Evolutionary conservation across 2,329 filamentous ascomycete species (phyloP).

Genomic region (Knufia fluminis): DNA sequence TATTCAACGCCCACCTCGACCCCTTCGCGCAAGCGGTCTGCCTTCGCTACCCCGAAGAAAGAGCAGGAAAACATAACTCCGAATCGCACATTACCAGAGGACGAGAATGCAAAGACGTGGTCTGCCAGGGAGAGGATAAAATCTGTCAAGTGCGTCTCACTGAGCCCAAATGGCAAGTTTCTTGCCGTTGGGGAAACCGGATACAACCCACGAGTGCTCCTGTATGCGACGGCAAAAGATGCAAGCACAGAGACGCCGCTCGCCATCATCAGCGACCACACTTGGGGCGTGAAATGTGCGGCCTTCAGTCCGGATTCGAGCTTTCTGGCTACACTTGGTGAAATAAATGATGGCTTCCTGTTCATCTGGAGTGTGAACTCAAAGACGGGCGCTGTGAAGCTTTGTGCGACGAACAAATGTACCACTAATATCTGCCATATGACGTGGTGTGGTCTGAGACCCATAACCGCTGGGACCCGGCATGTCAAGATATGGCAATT

Average conservation of each 20-base stretch:
- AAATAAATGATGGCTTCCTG: conserved; percentile 84
- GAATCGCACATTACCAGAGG: conserved; percentile 48
- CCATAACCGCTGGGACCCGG: conserved; percentile 80
- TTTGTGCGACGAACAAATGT: conserved; percentile 85
- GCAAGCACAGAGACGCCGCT: conserved; percentile 71
- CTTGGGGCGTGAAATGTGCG: conserved; percentile 77
- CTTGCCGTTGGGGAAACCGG: conserved; percentile 92
- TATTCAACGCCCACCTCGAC: conserved; percentile 51
- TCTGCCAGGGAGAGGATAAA: conserved; percentile 89
- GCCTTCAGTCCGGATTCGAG: conserved; percentile 82
- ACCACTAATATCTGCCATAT: conserved; percentile 79
- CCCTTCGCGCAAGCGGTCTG: conserved; percentile 49
- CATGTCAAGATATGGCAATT: conserved; percentile 92
- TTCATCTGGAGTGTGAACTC: conserved; percentile 82
- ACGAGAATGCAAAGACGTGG: conserved; percentile 59
- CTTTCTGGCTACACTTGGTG: conserved; percentile 79
- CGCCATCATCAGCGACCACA: conserved; percentile 79
- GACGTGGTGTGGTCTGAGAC: conserved; percentile 75
- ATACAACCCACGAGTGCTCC: conserved; percentile 80
- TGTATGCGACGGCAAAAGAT: conserved; percentile 73
- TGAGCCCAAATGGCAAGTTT: conserved; percentile 79
- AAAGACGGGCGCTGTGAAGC: conserved; percentile 67
- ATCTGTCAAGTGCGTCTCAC: conserved; percentile 78
- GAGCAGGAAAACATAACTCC: conserved; percentile 41
- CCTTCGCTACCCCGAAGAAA: conserved; percentile 41